A percentile compares a stretch with the other conserved stretches of the same genome.
Evolutionary conservation across 768 basidiomycete species (phyloP).

Genomic region (Lentinus tigrinus): DNA sequence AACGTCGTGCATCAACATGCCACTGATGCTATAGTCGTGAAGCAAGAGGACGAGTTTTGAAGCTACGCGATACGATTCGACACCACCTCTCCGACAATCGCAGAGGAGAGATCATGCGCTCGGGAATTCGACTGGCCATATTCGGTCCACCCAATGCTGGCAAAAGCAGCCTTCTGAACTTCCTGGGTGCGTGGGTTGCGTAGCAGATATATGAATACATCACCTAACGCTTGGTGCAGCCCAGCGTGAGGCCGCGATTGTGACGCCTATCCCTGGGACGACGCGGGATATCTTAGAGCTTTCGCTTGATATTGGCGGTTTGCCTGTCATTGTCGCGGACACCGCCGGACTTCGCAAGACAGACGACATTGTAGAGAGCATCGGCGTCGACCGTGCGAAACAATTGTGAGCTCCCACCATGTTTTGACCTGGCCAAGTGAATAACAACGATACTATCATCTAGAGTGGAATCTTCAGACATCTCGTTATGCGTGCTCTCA

Average conservation of each 20-base stretch:
- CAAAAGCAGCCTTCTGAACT: slow-evolving; percentile 89
- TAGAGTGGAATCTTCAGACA: slow-evolving; percentile 67
- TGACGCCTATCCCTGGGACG: slow-evolving; percentile 84
- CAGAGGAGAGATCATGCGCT: slow-evolving; percentile 80
- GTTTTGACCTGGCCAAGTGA: neutral
- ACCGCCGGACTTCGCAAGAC: slow-evolving; percentile 82
- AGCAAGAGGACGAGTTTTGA: slow-evolving; percentile 55
- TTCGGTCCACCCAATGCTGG: slow-evolving; percentile 94
- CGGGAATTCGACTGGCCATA: slow-evolving; percentile 80
- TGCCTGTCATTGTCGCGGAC: slow-evolving; percentile 79
- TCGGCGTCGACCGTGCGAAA: slow-evolving; percentile 76
- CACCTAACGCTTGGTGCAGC: slow-evolving; percentile 43
- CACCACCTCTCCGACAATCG: slow-evolving; percentile 66
- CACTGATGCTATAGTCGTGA: neutral
- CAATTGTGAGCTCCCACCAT: slow-evolving; percentile 49
- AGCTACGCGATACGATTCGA: slow-evolving; percentile 51
- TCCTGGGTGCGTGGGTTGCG: slow-evolving; percentile 53
- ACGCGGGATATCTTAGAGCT: slow-evolving; percentile 86
- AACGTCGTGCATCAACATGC: neutral
- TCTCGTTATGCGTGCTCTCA: slow-evolving; percentile 81
- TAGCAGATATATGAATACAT: neutral
- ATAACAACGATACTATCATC: neutral
- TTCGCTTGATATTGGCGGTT: slow-evolving; percentile 83
- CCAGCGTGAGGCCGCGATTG: slow-evolving; percentile 85
- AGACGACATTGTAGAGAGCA: slow-evolving; percentile 69